These are phyloP conservation scores for Nepenthes gracilis DNA, from an alignment of 148 eudicot species.

Conservation along the genomic window DNA sequence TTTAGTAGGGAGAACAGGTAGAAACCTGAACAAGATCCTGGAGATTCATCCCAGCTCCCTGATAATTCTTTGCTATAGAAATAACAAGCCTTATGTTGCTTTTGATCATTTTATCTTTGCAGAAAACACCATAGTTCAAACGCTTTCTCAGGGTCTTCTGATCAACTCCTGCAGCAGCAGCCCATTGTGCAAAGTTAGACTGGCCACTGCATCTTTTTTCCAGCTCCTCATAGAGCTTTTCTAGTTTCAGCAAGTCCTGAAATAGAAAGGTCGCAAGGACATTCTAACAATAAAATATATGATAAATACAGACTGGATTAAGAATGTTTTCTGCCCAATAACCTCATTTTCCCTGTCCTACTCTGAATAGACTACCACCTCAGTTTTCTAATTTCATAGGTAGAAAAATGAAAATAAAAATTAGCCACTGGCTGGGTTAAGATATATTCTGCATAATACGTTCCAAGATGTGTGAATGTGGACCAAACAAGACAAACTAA, in stretches of 20 bases:
- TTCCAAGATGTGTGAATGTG: too few species aligned
- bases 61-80: slow-evolving; percentile 87
- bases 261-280: slow-evolving; percentile 2
- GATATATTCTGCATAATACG: too few species aligned
- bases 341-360: too few species aligned
- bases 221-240: slow-evolving; percentile 48
- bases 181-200: slow-evolving; percentile 76
- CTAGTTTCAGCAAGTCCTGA: slow-evolving; percentile 78
- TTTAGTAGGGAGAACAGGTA: slow-evolving; percentile 1
- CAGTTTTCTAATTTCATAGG: too few species aligned
- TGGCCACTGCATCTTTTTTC: slow-evolving; percentile 38
- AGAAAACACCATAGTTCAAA: slow-evolving; percentile 50
- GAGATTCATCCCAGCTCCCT: slow-evolving; percentile 75
- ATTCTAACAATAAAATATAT: too few species aligned
- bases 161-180: slow-evolving; percentile 76
- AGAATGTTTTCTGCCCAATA: too few species aligned
- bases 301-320: too few species aligned
- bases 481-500: too few species aligned
- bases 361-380: too few species aligned
- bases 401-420: too few species aligned
- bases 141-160: slow-evolving; percentile 63
- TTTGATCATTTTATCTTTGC: slow-evolving; percentile 88
- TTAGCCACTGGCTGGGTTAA: too few species aligned
- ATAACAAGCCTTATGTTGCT: slow-evolving; percentile 92
- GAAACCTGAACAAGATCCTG: slow-evolving; percentile 95